phyloP scores from a whole-genome alignment of 2,329 filamentous ascomycete genomes.

The Aspergillus sp. region DNA sequence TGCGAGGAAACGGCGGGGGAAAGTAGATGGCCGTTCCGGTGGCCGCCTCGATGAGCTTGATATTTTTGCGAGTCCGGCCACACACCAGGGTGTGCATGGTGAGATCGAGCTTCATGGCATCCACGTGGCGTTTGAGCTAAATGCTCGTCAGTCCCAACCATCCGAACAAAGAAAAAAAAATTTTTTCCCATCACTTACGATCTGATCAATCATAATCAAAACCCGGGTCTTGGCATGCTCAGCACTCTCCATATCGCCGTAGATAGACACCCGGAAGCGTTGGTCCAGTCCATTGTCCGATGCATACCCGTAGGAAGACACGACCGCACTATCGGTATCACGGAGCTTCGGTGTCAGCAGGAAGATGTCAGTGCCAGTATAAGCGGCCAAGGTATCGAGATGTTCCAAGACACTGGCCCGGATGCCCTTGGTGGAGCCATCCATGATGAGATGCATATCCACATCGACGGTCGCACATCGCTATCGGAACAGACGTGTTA shows the following conservation, averaged over 20 bases:
- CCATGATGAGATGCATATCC: slow-evolving; percentile 85
- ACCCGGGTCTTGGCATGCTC: slow-evolving; percentile 97
- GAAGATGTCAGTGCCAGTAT: slow-evolving; percentile 95
- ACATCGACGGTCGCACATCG: slow-evolving; percentile 92
- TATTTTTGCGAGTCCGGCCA: slow-evolving; percentile 91
- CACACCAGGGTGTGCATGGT: slow-evolving; percentile 90
- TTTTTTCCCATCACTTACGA: slow-evolving; percentile 54
- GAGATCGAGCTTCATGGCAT: slow-evolving; percentile 77
- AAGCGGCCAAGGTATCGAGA: slow-evolving; percentile 80
- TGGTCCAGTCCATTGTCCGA: slow-evolving; percentile 82
- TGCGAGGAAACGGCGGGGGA: slow-evolving; percentile 85
- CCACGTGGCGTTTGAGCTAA: slow-evolving; percentile 61
- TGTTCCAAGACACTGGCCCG: slow-evolving; percentile 76
- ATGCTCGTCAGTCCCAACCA: slow-evolving; percentile 16
- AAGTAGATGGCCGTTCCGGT: slow-evolving; percentile 98
- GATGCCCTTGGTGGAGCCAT: slow-evolving; percentile 65
- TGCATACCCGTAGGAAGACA: slow-evolving; percentile 72
- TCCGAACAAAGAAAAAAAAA: not conserved
- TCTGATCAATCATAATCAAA: slow-evolving; percentile 94
- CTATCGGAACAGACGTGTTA: slow-evolving; percentile 49
- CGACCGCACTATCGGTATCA: slow-evolving; percentile 69
- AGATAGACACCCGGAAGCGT: slow-evolving; percentile 88
- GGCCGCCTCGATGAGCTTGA: slow-evolving; percentile 93
- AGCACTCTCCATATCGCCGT: slow-evolving; percentile 89
- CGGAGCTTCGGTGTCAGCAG: slow-evolving; percentile 85